phyloP scores from a whole-genome alignment of 345 rosid species.

The Raphanus raphanistrum region DNA sequence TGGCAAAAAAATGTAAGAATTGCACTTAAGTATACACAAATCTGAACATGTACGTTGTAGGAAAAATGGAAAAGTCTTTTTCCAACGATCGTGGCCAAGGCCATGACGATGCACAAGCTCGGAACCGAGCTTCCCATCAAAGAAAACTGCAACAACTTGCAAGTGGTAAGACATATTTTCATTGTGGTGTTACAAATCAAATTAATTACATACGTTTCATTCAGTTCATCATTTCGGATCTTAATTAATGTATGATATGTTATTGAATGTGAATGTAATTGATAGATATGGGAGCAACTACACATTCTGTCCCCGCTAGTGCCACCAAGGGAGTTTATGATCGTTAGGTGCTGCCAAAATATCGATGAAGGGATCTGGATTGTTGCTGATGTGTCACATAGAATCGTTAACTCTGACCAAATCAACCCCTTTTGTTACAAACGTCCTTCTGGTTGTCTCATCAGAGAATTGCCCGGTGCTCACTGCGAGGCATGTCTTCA shows the following conservation, averaged over 20 bases:
- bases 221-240: neutral
- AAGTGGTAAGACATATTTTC: constrained; percentile 47
- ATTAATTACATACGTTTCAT: neutral
- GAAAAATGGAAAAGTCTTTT: constrained; percentile 61
- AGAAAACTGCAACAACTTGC: constrained; percentile 45
- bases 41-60: constrained; percentile 37
- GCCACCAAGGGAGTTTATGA: constrained; percentile 57
- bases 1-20: neutral
- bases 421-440: constrained; percentile 42
- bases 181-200: neutral
- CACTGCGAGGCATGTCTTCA: constrained; percentile 47
- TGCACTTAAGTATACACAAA: neutral
- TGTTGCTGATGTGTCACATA: constrained; percentile 58
- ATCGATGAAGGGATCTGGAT: constrained; percentile 58
- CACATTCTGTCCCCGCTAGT: constrained; percentile 77
- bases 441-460: constrained; percentile 87
- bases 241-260: neutral
- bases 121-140: constrained; percentile 35
- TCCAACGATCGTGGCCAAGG: constrained; percentile 60
- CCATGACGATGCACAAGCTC: constrained; percentile 46
- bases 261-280: neutral
- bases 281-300: constrained; percentile 59
- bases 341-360: constrained; percentile 66
- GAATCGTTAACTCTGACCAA: constrained; percentile 6
- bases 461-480: constrained; percentile 55